Evolutionary conservation across 1,139 yeast species (phyloP).

Genomic region (Hansenula lynferdii): DNA sequence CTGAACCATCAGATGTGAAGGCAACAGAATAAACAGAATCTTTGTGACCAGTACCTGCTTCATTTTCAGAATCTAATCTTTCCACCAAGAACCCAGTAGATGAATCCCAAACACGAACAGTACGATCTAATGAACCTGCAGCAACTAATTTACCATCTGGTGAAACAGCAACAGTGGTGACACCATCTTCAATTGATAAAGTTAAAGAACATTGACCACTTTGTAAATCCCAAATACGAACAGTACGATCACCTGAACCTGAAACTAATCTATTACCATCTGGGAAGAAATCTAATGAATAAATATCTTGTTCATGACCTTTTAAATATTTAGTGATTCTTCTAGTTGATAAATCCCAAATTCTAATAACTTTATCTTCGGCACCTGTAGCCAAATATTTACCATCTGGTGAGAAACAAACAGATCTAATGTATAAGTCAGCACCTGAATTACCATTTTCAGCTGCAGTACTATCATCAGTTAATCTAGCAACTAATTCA

Average conservation of each 20-base stretch:
- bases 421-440: constrained; percentile 90
- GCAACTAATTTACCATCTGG: constrained; percentile 95
- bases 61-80: constrained; percentile 86
- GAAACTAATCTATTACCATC: constrained; percentile 92
- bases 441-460: constrained; percentile 34
- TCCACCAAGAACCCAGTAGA: constrained; percentile 91
- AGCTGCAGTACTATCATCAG: constrained; percentile 62
- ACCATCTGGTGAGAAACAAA: constrained; percentile 96
- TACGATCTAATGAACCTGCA: constrained; percentile 93
- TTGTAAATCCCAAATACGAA: constrained; percentile 94
- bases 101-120: constrained; percentile 97
- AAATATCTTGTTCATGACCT: constrained; percentile 98
- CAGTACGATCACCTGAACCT: constrained; percentile 96
- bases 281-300: constrained; percentile 93
- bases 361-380: constrained; percentile 92
- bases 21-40: constrained; percentile 96
- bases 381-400: constrained; percentile 96
- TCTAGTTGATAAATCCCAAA: constrained; percentile 91
- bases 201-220: constrained; percentile 89
- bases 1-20: constrained; percentile 87
- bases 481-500: constrained; percentile 78
- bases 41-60: constrained; percentile 88
- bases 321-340: constrained; percentile 82
- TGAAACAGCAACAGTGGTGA: constrained; percentile 94
- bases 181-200: constrained; percentile 93